Percentiles rank a stretch among this genome's conserved stretches.
Evolutionary conservation across 805 yeast species (phyloP).

Genomic region (Metschnikowia baotianmanensis): DNA sequence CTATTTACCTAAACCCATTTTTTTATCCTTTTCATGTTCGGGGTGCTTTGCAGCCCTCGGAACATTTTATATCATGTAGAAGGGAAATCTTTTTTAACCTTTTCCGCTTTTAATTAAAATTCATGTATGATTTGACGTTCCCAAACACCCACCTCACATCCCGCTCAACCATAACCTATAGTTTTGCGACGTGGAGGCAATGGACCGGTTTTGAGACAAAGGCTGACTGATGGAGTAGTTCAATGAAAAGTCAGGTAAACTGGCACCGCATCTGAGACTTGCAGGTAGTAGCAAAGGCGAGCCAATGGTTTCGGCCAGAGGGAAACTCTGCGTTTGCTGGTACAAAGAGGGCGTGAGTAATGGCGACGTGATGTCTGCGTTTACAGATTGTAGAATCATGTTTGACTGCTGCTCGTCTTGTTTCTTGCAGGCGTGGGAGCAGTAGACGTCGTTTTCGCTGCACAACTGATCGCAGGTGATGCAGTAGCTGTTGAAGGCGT

Average conservation of each 20-base stretch:
- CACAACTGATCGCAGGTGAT: constrained; percentile 22
- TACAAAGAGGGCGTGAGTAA: constrained; percentile 37
- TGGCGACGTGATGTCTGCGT: constrained; percentile 33
- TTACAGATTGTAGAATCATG: constrained; percentile 15
- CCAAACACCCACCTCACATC: constrained; percentile 4
- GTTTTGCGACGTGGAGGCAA: constrained; percentile 34
- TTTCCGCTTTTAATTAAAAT: constrained; percentile 18
- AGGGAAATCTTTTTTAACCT: too few relatives aligned
- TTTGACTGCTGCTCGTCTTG: constrained; percentile 29
- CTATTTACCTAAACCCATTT: too few relatives aligned
- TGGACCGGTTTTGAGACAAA: constrained; percentile 15
- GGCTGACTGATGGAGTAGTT: constrained; percentile 30
- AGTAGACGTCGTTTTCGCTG: constrained; percentile 22
- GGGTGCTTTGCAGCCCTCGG: too few relatives aligned
- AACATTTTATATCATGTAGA: too few relatives aligned
- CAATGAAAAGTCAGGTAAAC: constrained; percentile 31
- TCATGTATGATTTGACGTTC: constrained; percentile 16
- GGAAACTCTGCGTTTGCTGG: constrained; percentile 21
- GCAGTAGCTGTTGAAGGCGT: constrained; percentile 24
- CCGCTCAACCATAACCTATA: constrained; percentile 41
- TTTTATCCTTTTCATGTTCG: too few relatives aligned
- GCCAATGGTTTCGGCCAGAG: constrained; percentile 16
- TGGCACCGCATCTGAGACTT: constrained; percentile 19
- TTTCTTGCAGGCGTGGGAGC: constrained; percentile 32
- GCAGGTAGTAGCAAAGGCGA: constrained; percentile 27